Evolutionary conservation across 495 filamentous ascomycete genomes (phyloP), one percentile per base, ranked within the genome.

Genomic region (Margaritispora aquatica): DNA sequence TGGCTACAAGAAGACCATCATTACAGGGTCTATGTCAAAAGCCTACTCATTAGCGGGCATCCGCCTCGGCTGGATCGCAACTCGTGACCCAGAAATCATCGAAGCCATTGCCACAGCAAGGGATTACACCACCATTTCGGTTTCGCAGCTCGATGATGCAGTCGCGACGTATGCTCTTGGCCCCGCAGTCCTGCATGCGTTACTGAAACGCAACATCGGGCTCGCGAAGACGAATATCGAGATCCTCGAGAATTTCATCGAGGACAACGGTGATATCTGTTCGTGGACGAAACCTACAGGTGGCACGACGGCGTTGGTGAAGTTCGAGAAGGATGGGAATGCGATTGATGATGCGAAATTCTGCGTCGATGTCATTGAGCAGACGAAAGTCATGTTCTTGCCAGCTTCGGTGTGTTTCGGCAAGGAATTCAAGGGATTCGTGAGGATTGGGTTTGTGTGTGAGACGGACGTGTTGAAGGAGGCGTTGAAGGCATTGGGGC

Each of bases 101-200:
- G 81, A 88, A 54, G 73, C 79, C n/a, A 77, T 85, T 46, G 84
- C 86, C 3, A 63, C 72, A 5, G 84, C 86, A 1, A 77, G 92
- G 21, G 84, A 96, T 69, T 96, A 92, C 75, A 94, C 90, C 2
- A 89, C 86, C 11, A 96, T 95, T 63, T 88, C 87, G 24, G 90
- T 96, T 0, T 86, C 84, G 36, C 87, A 89, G 70, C 74, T 96
- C 17, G 90, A 93, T 70, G 90, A 96, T 66, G 80, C 81, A 34
- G 77, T 96, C 15, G 92, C 92, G 9, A 78, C 83, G 48, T 92
- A 84, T 62, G 90, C 92, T 0, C 74, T 95, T 2, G 79, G 79
- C 10, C 71, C 73, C 13, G 68, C 76, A 13, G 86, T 88, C 13
- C 75, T 91, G n/a, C 80, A 88, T 22, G 74, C 76, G 20, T 73